A percentile compares a stretch with the other conserved stretches of the same genome.
Evolutionary conservation across 2,329 filamentous ascomycete species (phyloP).

Genomic region (Sporothrix brasiliensis): DNA sequence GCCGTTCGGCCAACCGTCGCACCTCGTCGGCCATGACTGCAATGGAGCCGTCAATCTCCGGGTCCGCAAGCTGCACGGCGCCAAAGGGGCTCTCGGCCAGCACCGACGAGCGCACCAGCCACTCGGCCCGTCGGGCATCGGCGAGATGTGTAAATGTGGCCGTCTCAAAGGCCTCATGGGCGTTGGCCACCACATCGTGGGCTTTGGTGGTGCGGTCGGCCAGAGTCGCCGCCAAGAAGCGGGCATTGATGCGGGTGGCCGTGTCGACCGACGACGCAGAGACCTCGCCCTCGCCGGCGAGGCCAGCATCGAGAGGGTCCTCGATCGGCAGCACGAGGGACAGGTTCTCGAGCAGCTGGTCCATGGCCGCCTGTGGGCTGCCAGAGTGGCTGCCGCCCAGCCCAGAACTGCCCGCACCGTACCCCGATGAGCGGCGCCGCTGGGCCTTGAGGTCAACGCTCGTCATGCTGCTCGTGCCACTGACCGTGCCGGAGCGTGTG

Average conservation of each 20-base stretch:
- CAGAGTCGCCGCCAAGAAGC: conserved; percentile 42
- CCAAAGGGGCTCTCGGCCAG: conserved; percentile 57
- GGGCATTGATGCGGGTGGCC: conserved; percentile 34
- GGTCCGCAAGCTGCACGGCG: conserved; percentile 55
- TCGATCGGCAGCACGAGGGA: conserved; percentile 49
- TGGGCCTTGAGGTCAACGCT: conserved; percentile 15
- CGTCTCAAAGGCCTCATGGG: conserved; percentile 56
- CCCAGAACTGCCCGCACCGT: neutral
- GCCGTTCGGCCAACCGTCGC: conserved; percentile 45
- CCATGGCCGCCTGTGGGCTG: conserved; percentile 48
- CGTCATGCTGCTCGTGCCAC: conserved; percentile 12
- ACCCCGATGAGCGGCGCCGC: conserved; percentile 46
- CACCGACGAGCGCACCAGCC: conserved; percentile 55
- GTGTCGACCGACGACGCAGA: neutral
- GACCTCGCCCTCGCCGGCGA: neutral
- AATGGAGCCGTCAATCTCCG: conserved; percentile 57
- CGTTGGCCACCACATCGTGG: conserved; percentile 49
- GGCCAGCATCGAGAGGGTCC: conserved; percentile 33
- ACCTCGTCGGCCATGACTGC: conserved; percentile 52
- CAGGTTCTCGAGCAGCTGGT: conserved; percentile 54
- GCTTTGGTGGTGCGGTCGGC: conserved; percentile 50
- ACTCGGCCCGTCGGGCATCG: conserved; percentile 54
- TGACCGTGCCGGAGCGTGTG: conserved; percentile 39
- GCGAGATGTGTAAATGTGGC: conserved; percentile 48
- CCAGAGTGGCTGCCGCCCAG: conserved; percentile 31